These are phyloP conservation scores for Camellia japonica DNA, from an alignment of 148 eudicot genomes.

Conservation along the genomic window DNA sequence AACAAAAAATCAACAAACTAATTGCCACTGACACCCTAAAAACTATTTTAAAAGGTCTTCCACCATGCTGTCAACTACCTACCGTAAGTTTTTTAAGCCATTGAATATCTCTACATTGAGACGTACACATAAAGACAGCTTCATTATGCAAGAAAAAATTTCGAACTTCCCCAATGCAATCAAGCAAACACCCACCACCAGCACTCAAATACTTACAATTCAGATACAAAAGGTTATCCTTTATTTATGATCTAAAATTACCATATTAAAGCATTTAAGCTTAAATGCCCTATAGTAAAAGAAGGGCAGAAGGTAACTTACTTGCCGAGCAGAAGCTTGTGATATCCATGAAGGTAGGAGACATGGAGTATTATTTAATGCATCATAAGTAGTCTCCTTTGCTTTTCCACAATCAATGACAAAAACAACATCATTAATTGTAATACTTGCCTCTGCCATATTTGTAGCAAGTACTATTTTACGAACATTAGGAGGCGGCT, in stretches of 20 bases:
- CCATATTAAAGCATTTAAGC: slow-evolving; percentile 1
- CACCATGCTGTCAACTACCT: neutral
- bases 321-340: slow-evolving; percentile 96
- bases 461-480: slow-evolving; percentile 95
- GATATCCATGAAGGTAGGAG: slow-evolving; percentile 97
- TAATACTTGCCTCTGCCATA: slow-evolving; percentile 99
- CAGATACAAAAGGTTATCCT: neutral
- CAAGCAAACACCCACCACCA: neutral
- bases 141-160: neutral
- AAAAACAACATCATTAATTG: slow-evolving; percentile 93
- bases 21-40: neutral
- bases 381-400: slow-evolving; percentile 98
- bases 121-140: neutral
- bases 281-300: slow-evolving; percentile 1
- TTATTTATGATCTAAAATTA: neutral
- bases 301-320: slow-evolving; percentile 36
- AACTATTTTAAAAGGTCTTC: neutral
- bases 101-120: slow-evolving; percentile 8
- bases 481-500: slow-evolving; percentile 76
- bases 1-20: neutral
- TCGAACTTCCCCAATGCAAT: neutral
- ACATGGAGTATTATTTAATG: slow-evolving; percentile 93
- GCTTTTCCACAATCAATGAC: slow-evolving; percentile 99
- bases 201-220: neutral
- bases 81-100: neutral